These are phyloP conservation scores for Sisymbrium irio DNA, from an alignment of 345 rosid genomes.

Conservation along the genomic window DNA sequence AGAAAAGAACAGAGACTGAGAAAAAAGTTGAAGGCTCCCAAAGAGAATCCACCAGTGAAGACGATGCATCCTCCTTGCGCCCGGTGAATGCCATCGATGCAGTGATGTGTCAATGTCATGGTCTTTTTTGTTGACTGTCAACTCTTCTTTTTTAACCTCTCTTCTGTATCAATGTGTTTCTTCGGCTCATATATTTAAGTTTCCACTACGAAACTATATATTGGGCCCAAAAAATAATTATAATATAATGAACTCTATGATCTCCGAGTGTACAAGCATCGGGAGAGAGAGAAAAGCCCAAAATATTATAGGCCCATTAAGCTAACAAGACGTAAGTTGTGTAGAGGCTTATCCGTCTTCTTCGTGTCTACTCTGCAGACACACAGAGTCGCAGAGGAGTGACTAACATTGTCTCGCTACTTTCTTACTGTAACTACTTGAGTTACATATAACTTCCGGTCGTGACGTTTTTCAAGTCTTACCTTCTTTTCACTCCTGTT, in stretches of 20 bases:
- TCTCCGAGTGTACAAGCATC: no score
- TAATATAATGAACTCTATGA: no score
- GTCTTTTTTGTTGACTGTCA: neutral
- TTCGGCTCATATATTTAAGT: no score
- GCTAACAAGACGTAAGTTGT: neutral
- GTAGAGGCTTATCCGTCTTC: constrained; percentile 16
- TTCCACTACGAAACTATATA: no score
- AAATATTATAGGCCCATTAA: neutral
- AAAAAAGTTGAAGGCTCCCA: constrained; percentile 15
- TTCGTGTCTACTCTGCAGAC: neutral
- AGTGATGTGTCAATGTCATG: no score
- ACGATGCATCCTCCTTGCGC: neutral
- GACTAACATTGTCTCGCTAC: no score
- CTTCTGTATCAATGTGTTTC: no score
- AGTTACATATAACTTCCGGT: neutral
- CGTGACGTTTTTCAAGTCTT: neutral
- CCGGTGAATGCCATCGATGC: neutral
- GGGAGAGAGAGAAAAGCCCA: neutral
- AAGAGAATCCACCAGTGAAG: neutral
- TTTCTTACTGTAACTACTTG: neutral
- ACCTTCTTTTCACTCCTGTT: neutral
- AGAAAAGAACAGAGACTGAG: constrained; percentile 22
- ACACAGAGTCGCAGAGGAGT: neutral
- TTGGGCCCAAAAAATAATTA: no score
- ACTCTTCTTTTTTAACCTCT: no score